Percentiles rank a stretch among this genome's conserved stretches.
Evolutionary conservation across 2,329 filamentous ascomycete species (phyloP).

Genomic region (Aspergillus intermedius): DNA sequence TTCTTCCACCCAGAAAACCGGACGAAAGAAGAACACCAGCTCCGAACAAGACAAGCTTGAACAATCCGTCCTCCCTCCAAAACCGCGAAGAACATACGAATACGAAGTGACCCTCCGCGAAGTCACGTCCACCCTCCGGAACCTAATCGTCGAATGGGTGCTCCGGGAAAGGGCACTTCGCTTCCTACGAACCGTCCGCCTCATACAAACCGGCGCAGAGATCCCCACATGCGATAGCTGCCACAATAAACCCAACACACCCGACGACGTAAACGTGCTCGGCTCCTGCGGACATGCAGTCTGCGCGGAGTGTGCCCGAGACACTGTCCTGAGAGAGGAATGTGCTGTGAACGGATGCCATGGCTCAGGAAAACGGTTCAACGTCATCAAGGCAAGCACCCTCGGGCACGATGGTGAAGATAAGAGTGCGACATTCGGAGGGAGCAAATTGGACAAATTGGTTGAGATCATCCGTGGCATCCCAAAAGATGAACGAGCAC

Average conservation of each 20-base stretch:
- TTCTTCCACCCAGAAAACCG: background rate
- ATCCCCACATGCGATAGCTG: constrained; percentile 29
- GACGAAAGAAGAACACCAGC: background rate
- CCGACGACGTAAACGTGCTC: constrained; percentile 35
- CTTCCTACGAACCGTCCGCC: constrained; percentile 15
- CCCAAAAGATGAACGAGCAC: constrained; percentile 41
- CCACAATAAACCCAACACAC: constrained; percentile 15
- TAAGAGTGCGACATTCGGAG: constrained; percentile 22
- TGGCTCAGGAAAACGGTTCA: constrained; percentile 30
- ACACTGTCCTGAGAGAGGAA: constrained; percentile 18
- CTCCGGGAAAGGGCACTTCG: constrained; percentile 17
- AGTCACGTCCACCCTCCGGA: constrained; percentile 12
- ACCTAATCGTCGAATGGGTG: constrained; percentile 17
- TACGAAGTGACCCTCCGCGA: constrained; percentile 15
- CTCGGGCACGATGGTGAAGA: constrained; percentile 27
- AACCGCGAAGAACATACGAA: constrained; percentile 9
- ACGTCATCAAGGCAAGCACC: constrained; percentile 35
- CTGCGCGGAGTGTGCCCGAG: constrained; percentile 38
- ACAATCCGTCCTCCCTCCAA: constrained; percentile 7
- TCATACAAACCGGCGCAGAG: constrained; percentile 10
- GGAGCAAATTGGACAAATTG: constrained; percentile 45
- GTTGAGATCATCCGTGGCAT: constrained; percentile 40
- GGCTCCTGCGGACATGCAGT: constrained; percentile 47
- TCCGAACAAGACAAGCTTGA: background rate
- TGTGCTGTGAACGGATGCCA: constrained; percentile 40